Percentiles rank a stretch among this genome's conserved stretches.
Evolutionary conservation across 768 basidiomycete genomes (phyloP).

Genomic region (Suillus placidus): DNA sequence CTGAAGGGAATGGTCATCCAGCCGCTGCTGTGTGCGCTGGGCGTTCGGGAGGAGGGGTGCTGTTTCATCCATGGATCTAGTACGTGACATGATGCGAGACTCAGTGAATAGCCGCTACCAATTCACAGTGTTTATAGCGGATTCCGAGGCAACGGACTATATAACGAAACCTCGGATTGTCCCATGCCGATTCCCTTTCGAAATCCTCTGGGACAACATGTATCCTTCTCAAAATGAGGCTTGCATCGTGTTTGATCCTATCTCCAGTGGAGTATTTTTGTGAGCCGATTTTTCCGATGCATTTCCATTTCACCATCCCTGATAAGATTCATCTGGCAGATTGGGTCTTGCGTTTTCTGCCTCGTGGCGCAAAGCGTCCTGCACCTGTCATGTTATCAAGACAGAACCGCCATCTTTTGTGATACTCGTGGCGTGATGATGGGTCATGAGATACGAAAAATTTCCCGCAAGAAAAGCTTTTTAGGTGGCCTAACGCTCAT

Average conservation of each 20-base stretch:
- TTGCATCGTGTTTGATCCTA: constrained; percentile 32
- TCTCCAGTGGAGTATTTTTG: constrained; percentile 10
- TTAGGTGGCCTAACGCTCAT: constrained; percentile 14
- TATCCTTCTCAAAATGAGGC: constrained; percentile 24
- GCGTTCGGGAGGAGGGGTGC: constrained; percentile 31
- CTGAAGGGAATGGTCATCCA: constrained; percentile 16
- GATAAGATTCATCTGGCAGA: constrained; percentile 15
- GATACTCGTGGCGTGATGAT: constrained; percentile 13
- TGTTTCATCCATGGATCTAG: constrained; percentile 29
- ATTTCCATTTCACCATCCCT: constrained; percentile 11
- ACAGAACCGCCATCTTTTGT: constrained; percentile 18
- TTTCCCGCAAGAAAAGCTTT: constrained; percentile 33
- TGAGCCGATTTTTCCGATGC: constrained; percentile 10
- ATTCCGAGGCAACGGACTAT: constrained; percentile 16
- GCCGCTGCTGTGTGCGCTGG: constrained; percentile 11
- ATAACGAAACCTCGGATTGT: constrained; percentile 13
- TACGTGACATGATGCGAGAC: constrained; percentile 19
- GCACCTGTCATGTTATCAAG: constrained; percentile 18
- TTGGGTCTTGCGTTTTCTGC: constrained; percentile 23
- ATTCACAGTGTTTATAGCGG: constrained; percentile 20
- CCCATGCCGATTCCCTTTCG: constrained; percentile 13
- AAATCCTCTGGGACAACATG: constrained; percentile 13
- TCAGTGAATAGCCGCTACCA: not conserved
- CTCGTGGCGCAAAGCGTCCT: constrained; percentile 52
- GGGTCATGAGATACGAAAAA: constrained; percentile 22